Evolutionary conservation across 83 land plant species (phyloP), one percentile per base, ranked within the genome.

Genomic region (Thuja plicata): DNA sequence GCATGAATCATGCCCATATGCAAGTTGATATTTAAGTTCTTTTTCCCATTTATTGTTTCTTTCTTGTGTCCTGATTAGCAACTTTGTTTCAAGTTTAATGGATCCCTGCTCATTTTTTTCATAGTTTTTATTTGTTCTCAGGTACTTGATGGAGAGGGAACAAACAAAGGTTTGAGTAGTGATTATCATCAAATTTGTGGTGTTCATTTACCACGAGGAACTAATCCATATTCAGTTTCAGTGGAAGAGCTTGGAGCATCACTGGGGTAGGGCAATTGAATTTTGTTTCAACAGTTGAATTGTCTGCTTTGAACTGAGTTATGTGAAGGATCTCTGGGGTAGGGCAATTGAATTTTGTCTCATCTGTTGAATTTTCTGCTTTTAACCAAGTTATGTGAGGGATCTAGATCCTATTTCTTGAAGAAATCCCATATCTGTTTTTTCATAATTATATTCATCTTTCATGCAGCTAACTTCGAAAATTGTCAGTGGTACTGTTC

Each of bases 201-300:
- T 90, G 95, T 92, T 54, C 92, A 93, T 46, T 90, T 95, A 60
- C 97, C 97, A 66, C 88, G 90, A 89, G 95, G 94, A 41, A 91
- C 94, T 41, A 93, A 95, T 89, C 97, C 97, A 8, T 94, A 95
- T 88, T 94, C 95, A 84, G 95, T 94, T 88, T 91, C 94, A 81
- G 84, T 93, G 19, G 92, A 94, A 10, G 95, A 95, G 91, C 95
- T 94, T 89, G 92, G 94, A 78, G 97, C 94, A 24, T 95, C 97
- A 12, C 88, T 95, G 78, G 97, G 97, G 97, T 95, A 87, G 24
- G 84, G 84, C 48, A 43, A 24, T 80, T 7, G 1, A 80, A 41
- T 43, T 43, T 43, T 80, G 48, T 41, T 80, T 38, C 8, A 9
- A 70, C 45, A 21, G 84, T 40, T 8, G 30, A 41, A 8, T 16